phyloP scores from a whole-genome alignment of 2,329 filamentous ascomycete genomes.

The Ophiostoma sp. region DNA sequence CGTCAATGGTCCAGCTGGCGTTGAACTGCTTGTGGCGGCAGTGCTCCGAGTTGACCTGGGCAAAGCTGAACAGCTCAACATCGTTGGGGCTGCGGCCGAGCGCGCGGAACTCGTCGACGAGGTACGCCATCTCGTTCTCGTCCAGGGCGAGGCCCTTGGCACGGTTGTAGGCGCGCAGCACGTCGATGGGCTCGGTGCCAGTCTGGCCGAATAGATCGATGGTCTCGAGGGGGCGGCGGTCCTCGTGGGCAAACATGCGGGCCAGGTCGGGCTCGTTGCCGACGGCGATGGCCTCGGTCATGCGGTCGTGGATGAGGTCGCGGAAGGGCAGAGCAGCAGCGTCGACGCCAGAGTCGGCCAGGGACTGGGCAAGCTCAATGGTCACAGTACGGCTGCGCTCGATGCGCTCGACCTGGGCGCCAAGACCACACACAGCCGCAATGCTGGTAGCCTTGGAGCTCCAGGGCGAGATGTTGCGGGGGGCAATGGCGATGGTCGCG shows the following conservation, averaged over 20 bases:
- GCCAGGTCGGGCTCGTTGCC: constrained; percentile 52
- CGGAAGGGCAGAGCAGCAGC: constrained; percentile 44
- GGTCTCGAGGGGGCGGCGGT: constrained; percentile 59
- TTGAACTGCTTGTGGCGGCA: constrained; percentile 88
- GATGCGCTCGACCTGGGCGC: constrained; percentile 64
- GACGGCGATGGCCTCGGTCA: constrained; percentile 78
- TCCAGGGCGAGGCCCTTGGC: constrained; percentile 81
- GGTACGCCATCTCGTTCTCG: constrained; percentile 82
- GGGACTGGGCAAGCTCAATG: constrained; percentile 52
- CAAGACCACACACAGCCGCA: constrained; percentile 81
- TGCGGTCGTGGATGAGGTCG: constrained; percentile 81
- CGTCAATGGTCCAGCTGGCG: constrained; percentile 91
- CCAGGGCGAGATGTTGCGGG: constrained; percentile 90
- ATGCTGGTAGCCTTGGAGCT: constrained; percentile 95
- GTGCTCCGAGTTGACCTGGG: constrained; percentile 97
- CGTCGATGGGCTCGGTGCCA: constrained; percentile 59
- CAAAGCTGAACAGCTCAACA: constrained; percentile 98
- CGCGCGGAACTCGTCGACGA: constrained; percentile 74
- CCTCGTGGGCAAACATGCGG: constrained; percentile 69
- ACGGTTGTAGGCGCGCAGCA: constrained; percentile 77
- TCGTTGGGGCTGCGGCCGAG: constrained; percentile 68
- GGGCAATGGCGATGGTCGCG: constrained; percentile 64
- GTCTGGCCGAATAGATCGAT: constrained; percentile 61
- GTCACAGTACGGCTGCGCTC: constrained; percentile 80
- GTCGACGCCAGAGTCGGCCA: constrained; percentile 34